Percentiles rank a stretch among this genome's conserved stretches.
Evolutionary conservation across 2,329 filamentous ascomycete species (phyloP).

Genomic region (Grosmannia clavigera): DNA sequence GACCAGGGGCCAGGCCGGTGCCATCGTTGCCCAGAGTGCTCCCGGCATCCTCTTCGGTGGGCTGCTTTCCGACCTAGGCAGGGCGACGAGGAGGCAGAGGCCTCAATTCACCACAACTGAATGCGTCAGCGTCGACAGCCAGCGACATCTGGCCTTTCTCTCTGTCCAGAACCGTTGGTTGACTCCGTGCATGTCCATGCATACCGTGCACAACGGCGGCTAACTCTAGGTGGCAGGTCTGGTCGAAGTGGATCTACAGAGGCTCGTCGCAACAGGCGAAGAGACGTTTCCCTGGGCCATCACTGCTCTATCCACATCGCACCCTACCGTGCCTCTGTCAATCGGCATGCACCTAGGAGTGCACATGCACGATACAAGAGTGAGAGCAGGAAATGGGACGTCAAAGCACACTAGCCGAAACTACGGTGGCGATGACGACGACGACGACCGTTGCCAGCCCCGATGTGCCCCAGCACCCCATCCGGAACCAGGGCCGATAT

Average conservation of each 20-base stretch:
- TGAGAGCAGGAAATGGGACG: conserved; percentile 14
- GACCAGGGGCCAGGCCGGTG: conserved; percentile 41
- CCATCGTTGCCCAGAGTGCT: conserved; percentile 51
- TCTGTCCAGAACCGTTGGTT: conserved; percentile 57
- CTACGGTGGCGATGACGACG: conserved; percentile 34
- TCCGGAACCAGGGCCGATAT: conserved; percentile 69
- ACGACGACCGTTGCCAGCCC: conserved; percentile 9
- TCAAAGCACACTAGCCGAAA: conserved; percentile 20
- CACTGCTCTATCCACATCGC: conserved; percentile 63
- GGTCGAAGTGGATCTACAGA: conserved; percentile 70
- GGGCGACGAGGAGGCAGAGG: conserved; percentile 38
- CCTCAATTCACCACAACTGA: conserved; percentile 66
- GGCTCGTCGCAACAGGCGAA: conserved; percentile 54
- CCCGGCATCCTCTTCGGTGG: conserved; percentile 54
- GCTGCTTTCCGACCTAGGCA: conserved; percentile 27
- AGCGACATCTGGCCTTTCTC: conserved; percentile 59
- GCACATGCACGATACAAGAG: conserved; percentile 69
- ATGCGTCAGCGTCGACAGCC: conserved; percentile 67
- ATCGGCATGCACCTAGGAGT: conserved; percentile 73
- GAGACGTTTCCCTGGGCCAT: conserved; percentile 71
- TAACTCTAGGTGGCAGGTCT: conserved; percentile 31
- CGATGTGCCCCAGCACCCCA: conserved; percentile 36
- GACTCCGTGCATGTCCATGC: too few relatives aligned
- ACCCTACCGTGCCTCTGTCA: conserved; percentile 58
- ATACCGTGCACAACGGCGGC: background rate